These are phyloP conservation scores for Yarrowia sp. DNA, from an alignment of 805 yeast genomes.

Conservation along the genomic window DNA sequence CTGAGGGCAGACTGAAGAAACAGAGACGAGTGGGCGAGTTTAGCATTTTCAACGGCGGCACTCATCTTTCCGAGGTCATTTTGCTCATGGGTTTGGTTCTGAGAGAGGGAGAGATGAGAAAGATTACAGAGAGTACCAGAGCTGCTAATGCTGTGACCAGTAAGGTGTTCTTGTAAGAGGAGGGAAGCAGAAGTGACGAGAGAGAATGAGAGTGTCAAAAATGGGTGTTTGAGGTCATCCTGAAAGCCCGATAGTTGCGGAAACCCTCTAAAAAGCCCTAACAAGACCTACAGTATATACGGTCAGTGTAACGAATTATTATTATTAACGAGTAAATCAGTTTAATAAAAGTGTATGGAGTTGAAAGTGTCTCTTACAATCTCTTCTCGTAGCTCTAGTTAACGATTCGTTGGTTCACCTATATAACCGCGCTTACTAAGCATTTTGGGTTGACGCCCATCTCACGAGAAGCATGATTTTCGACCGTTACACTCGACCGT, in stretches of 20 bases:
- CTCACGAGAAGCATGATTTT: conserved; percentile 13
- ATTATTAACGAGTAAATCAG: conserved; percentile 1
- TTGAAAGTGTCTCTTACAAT: no score
- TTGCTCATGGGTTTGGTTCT: conserved; percentile 24
- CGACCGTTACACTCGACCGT: conserved; percentile 13
- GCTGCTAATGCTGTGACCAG: conserved; percentile 3
- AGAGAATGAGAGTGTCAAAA: no score
- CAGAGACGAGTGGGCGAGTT: conserved; percentile 35
- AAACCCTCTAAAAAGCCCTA: no score
- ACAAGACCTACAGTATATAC: no score
- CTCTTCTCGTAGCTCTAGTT: no score
- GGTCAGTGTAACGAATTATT: not conserved
- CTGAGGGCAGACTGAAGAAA: conserved; percentile 22
- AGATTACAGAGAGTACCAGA: conserved; percentile 31
- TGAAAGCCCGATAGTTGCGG: no score
- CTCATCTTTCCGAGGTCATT: conserved; percentile 32
- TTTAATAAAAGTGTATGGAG: not conserved
- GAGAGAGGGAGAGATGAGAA: conserved; percentile 37
- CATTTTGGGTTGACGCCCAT: conserved; percentile 13
- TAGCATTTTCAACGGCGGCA: conserved; percentile 28
- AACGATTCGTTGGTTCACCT: no score
- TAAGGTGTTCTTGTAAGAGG: conserved; percentile 10
- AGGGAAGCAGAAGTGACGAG: no score
- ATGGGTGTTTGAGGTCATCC: no score
- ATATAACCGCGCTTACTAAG: not conserved